Conservation (phyloP, 345 rosid genomes). For the Populus euphratica region DNA sequence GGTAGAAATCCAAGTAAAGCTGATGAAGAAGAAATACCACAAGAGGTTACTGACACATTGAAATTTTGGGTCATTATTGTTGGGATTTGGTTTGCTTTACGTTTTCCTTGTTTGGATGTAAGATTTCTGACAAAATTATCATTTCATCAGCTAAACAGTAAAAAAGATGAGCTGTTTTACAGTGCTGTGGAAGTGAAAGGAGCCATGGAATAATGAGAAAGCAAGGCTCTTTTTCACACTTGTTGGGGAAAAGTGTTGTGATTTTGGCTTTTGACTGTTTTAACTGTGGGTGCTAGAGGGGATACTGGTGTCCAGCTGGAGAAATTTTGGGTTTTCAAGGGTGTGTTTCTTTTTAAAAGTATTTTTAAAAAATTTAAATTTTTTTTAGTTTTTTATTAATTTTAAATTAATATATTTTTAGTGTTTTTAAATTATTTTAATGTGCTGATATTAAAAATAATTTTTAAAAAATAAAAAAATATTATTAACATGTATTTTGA, state of each 20-base stretch:
- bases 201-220: neutral
- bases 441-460: too few species aligned
- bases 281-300: neutral
- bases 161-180: too few species aligned
- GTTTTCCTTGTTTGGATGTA: neutral
- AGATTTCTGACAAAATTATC: neutral
- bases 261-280: neutral
- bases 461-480: too few species aligned
- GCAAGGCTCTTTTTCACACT: neutral
- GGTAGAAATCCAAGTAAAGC: neutral
- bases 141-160: neutral
- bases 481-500: too few species aligned
- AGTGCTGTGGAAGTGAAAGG: neutral
- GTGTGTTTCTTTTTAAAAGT: too few species aligned
- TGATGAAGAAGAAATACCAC: neutral
- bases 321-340: neutral
- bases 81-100: neutral
- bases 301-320: neutral
- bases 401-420: too few species aligned
- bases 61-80: neutral
- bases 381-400: too few species aligned
- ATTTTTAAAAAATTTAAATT: too few species aligned
- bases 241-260: neutral
- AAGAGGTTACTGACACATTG: slow-evolving; percentile 6
- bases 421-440: too few species aligned